phyloP scores from a whole-genome alignment of 306 rosid genomes.

The Ceratonia siliqua region DNA sequence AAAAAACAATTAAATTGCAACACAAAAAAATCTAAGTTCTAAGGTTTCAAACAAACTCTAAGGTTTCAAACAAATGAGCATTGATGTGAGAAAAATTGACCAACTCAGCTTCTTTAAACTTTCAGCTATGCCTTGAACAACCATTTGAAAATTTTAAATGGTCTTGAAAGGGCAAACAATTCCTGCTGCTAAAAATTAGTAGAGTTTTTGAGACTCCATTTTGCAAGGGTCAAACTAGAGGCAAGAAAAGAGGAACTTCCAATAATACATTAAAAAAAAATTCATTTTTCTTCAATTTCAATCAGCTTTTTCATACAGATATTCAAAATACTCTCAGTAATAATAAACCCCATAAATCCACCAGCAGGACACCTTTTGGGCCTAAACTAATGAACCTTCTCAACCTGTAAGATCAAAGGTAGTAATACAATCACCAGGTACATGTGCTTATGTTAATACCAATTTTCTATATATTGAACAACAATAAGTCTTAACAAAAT shows the following conservation, averaged over 20 bases:
- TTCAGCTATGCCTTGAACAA: background rate
- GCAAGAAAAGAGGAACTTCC: background rate
- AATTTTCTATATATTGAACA: conserved; percentile 8
- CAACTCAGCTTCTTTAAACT: background rate
- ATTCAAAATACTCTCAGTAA: background rate
- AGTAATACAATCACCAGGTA: background rate
- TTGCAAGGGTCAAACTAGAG: conserved; percentile 5
- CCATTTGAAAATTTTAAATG: background rate
- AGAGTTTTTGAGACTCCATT: background rate
- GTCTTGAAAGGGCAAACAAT: background rate
- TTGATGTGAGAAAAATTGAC: conserved; percentile 19
- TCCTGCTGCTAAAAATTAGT: background rate
- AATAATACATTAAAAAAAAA: conserved; percentile 9
- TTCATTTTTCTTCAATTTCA: background rate
- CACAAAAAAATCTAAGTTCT: background rate
- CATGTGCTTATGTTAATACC: background rate
- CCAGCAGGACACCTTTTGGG: background rate
- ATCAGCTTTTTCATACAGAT: background rate
- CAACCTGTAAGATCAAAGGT: conserved; percentile 8
- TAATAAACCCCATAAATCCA: background rate
- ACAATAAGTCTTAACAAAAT: background rate
- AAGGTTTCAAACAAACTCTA: background rate
- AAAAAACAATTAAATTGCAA: background rate
- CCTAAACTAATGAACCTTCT: conserved; percentile 16
- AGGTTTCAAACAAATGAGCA: conserved; percentile 4